Evolutionary conservation across 2,329 filamentous ascomycete genomes (phyloP), one percentile per base, ranked within the genome.

Genomic region (Magnaporthales sp.): DNA sequence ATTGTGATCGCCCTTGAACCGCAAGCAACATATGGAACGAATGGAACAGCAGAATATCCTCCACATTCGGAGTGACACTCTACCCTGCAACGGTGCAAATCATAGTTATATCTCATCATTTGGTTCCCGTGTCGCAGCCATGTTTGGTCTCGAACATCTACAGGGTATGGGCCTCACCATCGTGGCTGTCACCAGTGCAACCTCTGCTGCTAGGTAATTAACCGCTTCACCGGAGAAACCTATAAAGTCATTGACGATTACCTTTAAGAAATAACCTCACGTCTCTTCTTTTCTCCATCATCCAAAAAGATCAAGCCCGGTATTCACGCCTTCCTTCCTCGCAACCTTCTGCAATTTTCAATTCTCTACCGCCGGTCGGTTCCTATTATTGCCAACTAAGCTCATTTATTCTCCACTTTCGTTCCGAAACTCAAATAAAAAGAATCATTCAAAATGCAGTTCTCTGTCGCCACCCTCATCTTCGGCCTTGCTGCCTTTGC

Each of bases 311-410:
- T 58, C 54, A 58, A 58, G 54, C 24, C 38, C 22, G 22, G 54
- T 58, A 58, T 58, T 58, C 54, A 5, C 54, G 26, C 24, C 54
- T 58, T 58, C 24, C 54, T 58, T 58, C n/a, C 54, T 58, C 54
- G n/a, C 54, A 58, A 58, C 38, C 38, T 22, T 54, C 62, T 46
- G 31, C 31, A 46, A 46, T 24, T 26, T 64, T 64, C 31, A 22
- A 64, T 64, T 64, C 62, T 64, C 26, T 64, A 46, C 62, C 62
- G 62, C 62, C 62, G 62, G 62, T 64, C 62, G 62, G 62, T 64
- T 46, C 38, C 38, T 64, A 64, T 26, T 46, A 4, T 54, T 46
- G 26, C 30, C 15, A 64, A 64, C 24, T 32, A 64, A 63, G 19
- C 26, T 15, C 26, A 51, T 64, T 46, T 54, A 9, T 54, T 64